A percentile compares a stretch with the other conserved stretches of the same genome.
Evolutionary conservation across 2,329 filamentous ascomycete genomes (phyloP).

Genomic region (Gremmenia infestans): DNA sequence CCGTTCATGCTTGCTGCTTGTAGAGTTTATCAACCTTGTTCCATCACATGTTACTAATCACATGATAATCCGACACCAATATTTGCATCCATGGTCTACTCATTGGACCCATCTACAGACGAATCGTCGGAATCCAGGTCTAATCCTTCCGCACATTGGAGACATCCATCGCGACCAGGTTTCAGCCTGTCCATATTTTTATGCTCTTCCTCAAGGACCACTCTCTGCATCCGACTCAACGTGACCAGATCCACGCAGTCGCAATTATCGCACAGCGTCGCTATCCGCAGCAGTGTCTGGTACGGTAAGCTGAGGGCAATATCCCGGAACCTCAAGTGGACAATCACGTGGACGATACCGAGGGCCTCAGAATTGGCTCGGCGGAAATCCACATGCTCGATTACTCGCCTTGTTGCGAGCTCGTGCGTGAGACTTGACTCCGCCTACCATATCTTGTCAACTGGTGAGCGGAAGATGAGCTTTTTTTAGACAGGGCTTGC

Average conservation of each 20-base stretch:
- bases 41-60: neutral
- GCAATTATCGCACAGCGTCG: neutral
- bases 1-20: no score
- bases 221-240: neutral
- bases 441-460: no score
- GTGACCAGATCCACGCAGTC: neutral
- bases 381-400: neutral
- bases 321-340: conserved; percentile 3
- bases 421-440: no score
- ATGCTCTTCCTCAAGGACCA: neutral
- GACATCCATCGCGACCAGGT: neutral
- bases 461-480: neutral
- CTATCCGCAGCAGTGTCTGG: neutral
- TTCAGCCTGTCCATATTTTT: neutral
- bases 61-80: neutral
- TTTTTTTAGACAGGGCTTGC: neutral
- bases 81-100: no score
- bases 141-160: neutral
- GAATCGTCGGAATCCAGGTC: no score
- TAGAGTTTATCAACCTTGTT: no score
- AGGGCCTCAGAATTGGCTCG: neutral
- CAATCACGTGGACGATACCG: conserved; percentile 3
- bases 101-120: no score
- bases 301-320: neutral
- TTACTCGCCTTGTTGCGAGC: no score